These are phyloP conservation scores for Hyphodiscus hymeniophilus DNA, from an alignment of 495 filamentous ascomycete genomes.

Conservation along the genomic window DNA sequence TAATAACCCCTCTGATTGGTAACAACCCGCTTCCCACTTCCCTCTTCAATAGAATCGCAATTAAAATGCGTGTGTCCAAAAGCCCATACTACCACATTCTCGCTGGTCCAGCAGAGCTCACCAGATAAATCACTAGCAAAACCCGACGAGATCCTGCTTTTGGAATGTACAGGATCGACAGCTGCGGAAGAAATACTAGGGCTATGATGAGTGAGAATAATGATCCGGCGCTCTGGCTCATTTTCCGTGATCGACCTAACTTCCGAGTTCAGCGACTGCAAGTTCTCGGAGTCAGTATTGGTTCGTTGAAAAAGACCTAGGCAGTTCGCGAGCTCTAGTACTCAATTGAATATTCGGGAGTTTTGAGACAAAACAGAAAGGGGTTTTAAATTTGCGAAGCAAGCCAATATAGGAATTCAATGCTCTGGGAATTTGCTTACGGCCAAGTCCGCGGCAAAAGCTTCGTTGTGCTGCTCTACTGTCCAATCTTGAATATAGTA, in stretches of 20 bases:
- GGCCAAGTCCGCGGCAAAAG: no score
- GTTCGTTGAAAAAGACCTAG: no score
- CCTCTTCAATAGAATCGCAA: slow-evolving; percentile 29
- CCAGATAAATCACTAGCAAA: slow-evolving; percentile 40
- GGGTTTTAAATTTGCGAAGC: no score
- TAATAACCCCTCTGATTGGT: slow-evolving; percentile 31
- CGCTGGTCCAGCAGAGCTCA: slow-evolving; percentile 37
- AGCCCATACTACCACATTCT: slow-evolving; percentile 41
- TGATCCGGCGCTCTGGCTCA: not conserved
- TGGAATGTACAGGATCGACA: not conserved
- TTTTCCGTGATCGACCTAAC: not conserved
- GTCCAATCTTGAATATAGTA: slow-evolving; percentile 39
- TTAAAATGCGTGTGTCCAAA: slow-evolving; percentile 53
- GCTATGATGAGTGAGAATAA: not conserved
- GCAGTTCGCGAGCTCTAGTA: no score
- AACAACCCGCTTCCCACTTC: slow-evolving; percentile 6
- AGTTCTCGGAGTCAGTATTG: no score
- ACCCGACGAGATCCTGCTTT: slow-evolving; percentile 30
- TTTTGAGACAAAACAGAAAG: no score
- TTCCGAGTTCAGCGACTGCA: not conserved
- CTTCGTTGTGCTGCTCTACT: slow-evolving; percentile 34
- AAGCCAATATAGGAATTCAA: no score
- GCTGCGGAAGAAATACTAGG: not conserved
- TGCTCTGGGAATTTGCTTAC: no score
- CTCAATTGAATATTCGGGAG: no score